phyloP scores from a whole-genome alignment of 805 yeast species.

The Candida boleticola region DNA sequence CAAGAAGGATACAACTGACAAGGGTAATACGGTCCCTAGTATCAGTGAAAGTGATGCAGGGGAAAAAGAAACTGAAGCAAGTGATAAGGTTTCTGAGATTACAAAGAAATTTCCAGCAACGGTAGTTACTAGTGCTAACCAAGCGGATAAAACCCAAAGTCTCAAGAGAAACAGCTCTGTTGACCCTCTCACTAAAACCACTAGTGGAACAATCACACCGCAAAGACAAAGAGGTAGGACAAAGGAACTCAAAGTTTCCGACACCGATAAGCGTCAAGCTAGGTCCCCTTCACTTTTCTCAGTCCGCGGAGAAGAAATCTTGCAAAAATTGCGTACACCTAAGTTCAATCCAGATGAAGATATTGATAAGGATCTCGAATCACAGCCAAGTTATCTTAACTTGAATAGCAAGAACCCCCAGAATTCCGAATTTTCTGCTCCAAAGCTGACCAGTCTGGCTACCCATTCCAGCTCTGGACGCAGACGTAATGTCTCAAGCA shows the following conservation, averaged over 20 bases:
- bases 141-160: neutral
- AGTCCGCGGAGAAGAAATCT: constrained; percentile 34
- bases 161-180: constrained; percentile 1
- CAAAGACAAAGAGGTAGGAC: constrained; percentile 6
- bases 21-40: constrained; percentile 4
- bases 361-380: constrained; percentile 14
- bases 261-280: constrained; percentile 4
- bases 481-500: neutral
- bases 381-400: constrained; percentile 5
- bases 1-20: constrained; percentile 4
- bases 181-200: constrained; percentile 10
- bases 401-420: neutral
- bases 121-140: no score
- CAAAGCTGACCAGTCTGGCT: neutral
- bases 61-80: neutral
- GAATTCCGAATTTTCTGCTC: neutral
- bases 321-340: constrained; percentile 34
- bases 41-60: neutral
- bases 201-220: constrained; percentile 10
- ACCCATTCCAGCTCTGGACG: neutral
- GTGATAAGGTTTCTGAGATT: neutral
- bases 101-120: neutral
- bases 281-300: constrained; percentile 36
- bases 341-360: constrained; percentile 29
- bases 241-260: constrained; percentile 2